Evolutionary conservation across 352 stramenopile species (phyloP), one percentile per base, ranked within the genome.

Genomic region (Bremia lactucae): DNA sequence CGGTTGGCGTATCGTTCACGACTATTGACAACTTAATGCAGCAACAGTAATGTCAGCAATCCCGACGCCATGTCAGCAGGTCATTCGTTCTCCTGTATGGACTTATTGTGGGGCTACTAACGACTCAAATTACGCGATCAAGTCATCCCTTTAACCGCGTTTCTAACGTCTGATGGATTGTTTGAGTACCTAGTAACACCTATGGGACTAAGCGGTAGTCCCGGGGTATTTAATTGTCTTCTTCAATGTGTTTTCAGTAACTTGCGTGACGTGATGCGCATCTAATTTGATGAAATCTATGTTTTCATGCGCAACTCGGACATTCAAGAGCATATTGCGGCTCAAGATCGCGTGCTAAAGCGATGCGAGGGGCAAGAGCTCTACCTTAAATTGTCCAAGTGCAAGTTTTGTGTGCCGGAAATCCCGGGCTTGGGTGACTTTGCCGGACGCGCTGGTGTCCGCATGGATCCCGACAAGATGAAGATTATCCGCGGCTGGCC

Each of bases 1-100:
- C 3, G 50, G 54, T 13, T 63, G 55, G 55, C 20, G 50, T 10
- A 65, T 69, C 25, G 41, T 44, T 9, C 36, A 69, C 20, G 49
- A 50, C 18, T 62, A 51, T 31, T 47, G 53, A 6, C 44, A 48
- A 21, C 26, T 67, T 5, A 48, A 50, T 28, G 29, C 11, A 14
- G 41, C 45, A 14, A 53, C 36, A 2, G 46, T 51, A 14, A 22
- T 31, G 11, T 28, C 47, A 22, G 40, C 41, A 8, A 40, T 56
- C 2, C 6, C 31, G 31, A 18, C 20, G 31, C 13, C 14, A 15
- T 8, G n/a, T 18, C 18, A 36, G 31, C 16, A 33, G 15, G 26
- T 16, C 26, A 33, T n/a, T 33, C 13, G 13, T 33, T 33, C 15
- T 33, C 26, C 10, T 33, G 26, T 33, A 33, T 33, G 26, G 1